Percentiles rank a stretch among this genome's conserved stretches.
Conservation (phyloP, 371 early-diverging fungal genomes). For the Mucor indicus region DNA sequence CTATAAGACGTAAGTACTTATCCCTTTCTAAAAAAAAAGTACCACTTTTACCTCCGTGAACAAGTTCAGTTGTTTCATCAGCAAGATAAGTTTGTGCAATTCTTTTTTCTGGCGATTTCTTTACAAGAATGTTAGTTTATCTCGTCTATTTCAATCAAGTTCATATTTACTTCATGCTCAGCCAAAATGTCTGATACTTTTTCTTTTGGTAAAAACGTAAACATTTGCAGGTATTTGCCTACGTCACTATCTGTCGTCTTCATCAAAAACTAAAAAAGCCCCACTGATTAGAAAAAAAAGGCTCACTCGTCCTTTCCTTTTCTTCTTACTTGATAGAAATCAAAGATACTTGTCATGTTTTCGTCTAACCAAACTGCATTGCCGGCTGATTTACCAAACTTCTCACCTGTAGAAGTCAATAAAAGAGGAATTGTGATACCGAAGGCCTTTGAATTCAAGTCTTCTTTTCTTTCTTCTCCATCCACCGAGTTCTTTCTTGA, state of each 20-base stretch:
- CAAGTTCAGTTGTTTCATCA: constrained; percentile 81
- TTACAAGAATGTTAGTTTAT: not conserved
- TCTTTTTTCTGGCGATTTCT: constrained; percentile 59
- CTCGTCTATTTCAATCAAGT: not conserved
- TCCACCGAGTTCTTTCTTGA: constrained; percentile 44
- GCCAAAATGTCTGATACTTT: constrained; percentile 60
- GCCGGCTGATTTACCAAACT: constrained; percentile 95
- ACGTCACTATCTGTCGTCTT: constrained; percentile 82
- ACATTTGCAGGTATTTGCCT: constrained; percentile 68
- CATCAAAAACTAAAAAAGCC: constrained; percentile 50
- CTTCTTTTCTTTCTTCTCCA: constrained; percentile 20
- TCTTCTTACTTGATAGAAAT: constrained; percentile 81
- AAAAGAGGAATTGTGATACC: constrained; percentile 91
- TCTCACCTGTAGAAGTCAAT: constrained; percentile 84
- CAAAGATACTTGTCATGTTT: constrained; percentile 74
- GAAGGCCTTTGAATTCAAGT: constrained; percentile 48
- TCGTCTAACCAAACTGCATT: constrained; percentile 94
- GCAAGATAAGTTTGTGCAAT: constrained; percentile 78
- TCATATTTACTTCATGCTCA: constrained; percentile 53
- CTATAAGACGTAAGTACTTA: constrained; percentile 21
- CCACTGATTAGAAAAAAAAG: not conserved
- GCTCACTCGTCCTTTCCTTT: no score
- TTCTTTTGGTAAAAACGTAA: constrained; percentile 71
- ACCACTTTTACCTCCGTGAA: constrained; percentile 73
- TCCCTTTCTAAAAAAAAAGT: not conserved